A percentile compares a stretch with the other conserved stretches of the same genome.
These are phyloP conservation scores for Fomitopsis pinicola DNA, from an alignment of 1,284 basidiomycete species.

Conservation along the genomic window DNA sequence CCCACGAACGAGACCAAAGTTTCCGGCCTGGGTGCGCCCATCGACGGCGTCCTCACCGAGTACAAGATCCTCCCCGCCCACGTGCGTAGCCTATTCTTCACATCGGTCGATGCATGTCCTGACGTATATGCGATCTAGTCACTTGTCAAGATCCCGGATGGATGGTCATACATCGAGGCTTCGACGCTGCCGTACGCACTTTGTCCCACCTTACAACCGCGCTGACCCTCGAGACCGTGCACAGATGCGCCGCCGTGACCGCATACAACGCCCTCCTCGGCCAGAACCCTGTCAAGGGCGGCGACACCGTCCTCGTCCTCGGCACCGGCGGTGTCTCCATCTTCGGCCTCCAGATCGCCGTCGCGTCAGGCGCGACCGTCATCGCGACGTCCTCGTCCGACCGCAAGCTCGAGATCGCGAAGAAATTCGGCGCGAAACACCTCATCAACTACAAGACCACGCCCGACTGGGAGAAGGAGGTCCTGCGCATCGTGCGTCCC, in stretches of 20 bases:
- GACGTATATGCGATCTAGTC: neutral
- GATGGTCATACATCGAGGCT: conserved; percentile 32
- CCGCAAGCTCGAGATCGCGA: conserved; percentile 33
- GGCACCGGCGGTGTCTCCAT: conserved; percentile 37
- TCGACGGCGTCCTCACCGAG: conserved; percentile 52
- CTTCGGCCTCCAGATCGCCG: conserved; percentile 35
- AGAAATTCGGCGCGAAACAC: conserved; percentile 31
- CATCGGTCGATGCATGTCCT: neutral
- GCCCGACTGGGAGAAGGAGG: conserved; percentile 40
- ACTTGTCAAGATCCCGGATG: conserved; percentile 28
- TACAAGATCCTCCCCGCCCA: conserved; percentile 32
- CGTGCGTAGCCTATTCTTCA: conserved; percentile 6
- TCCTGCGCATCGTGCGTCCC: conserved; percentile 19
- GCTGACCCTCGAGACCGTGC: neutral
- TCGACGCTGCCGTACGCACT: conserved; percentile 16
- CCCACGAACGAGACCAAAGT: conserved; percentile 16
- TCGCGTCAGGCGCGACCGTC: conserved; percentile 34
- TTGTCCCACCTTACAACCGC: too few species aligned
- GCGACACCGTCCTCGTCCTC: conserved; percentile 31
- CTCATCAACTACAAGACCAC: conserved; percentile 35
- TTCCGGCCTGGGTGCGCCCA: conserved; percentile 42
- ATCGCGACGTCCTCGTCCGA: conserved; percentile 42
- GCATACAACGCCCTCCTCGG: conserved; percentile 37
- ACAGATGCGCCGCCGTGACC: conserved; percentile 31
- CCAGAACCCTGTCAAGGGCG: conserved; percentile 22